Evolutionary conservation across 2,329 filamentous ascomycete species (phyloP), one percentile per base, ranked within the genome.

Genomic region (Penicillium expansum): DNA sequence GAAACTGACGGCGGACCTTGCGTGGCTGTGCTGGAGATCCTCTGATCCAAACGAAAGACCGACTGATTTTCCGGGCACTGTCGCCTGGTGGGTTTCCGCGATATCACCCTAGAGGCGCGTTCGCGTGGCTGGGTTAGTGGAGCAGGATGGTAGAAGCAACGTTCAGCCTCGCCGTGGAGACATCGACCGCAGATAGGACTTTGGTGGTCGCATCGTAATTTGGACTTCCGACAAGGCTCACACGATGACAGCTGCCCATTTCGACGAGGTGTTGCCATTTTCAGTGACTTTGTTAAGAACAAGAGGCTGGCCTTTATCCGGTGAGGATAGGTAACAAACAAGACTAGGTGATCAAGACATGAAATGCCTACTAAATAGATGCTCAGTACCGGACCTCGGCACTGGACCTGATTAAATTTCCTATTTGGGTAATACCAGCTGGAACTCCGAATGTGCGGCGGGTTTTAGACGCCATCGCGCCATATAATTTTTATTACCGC

Each of bases 151-250:
- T 66, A 65, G 30, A 61, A 41, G 32, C 62, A 65, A 1, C 45
- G 27, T 6, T 56, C 61, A 13, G 48, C 37, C 20, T 56, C 48
- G 18, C 51, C 43, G 4, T 45, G 30, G 13, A 51, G 27, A 18
- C 65, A 67, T 33, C 65, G 61, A 37, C 56, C 52, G 14, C 64
- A 67, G 33, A 55, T 39, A 11, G 65, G 65, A 4, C 42, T 55
- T 24, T 53, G 42, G 43, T 67, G 64, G 14, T 67, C 65, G 41
- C 65, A 67, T 18, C 65, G 63, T n/a, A 67, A 24, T 42, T 67
- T 67, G 14, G 64, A 61, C 45, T 60, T 66, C 6, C 65, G 62
- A 39, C 65, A 67, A 5, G 65, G 65, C 51, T 67, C 64, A 48
- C 64, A 67, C 3, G 64, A 67, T 2, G 64, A 59, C 9, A 62